Percentiles rank a stretch among this genome's conserved stretches.
phyloP scores from a whole-genome alignment of 2,329 filamentous ascomycete genomes.

The Ploettnerulaceae sp. region DNA sequence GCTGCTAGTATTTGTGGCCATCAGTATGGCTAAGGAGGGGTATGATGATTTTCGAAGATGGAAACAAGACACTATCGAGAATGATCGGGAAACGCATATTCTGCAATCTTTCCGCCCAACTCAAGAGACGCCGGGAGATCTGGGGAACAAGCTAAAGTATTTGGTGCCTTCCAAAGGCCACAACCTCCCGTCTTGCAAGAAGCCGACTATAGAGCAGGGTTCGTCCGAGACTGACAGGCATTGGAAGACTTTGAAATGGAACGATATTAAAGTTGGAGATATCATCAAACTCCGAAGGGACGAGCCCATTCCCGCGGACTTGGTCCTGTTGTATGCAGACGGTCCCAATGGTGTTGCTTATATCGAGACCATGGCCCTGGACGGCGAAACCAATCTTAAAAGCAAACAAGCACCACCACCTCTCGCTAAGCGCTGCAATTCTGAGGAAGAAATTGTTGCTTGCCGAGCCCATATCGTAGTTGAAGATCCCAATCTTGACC shows the following conservation, averaged over 20 bases:
- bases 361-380: constrained; percentile 78
- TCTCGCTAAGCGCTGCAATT: constrained; percentile 55
- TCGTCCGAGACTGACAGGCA: constrained; percentile 34
- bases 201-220: not conserved
- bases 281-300: constrained; percentile 65
- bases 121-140: constrained; percentile 1
- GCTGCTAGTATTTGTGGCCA: constrained; percentile 72
- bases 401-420: constrained; percentile 63
- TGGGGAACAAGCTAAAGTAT: constrained; percentile 4
- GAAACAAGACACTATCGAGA: constrained; percentile 79
- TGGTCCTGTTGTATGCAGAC: constrained; percentile 71
- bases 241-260: constrained; percentile 54
- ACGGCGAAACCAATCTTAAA: constrained; percentile 79
- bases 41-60: constrained; percentile 86
- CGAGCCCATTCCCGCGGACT: constrained; percentile 76
- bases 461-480: constrained; percentile 61
- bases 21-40: constrained; percentile 90
- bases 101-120: constrained; percentile 20
- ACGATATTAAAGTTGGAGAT: constrained; percentile 65
- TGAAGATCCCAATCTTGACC: constrained; percentile 72
- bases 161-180: constrained; percentile 1
- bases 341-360: constrained; percentile 78
- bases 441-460: constrained; percentile 48
- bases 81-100: constrained; percentile 55
- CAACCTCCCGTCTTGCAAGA: not conserved